phyloP scores from a whole-genome alignment of 2,329 filamentous ascomycete species.

The Nakataea oryzae region DNA sequence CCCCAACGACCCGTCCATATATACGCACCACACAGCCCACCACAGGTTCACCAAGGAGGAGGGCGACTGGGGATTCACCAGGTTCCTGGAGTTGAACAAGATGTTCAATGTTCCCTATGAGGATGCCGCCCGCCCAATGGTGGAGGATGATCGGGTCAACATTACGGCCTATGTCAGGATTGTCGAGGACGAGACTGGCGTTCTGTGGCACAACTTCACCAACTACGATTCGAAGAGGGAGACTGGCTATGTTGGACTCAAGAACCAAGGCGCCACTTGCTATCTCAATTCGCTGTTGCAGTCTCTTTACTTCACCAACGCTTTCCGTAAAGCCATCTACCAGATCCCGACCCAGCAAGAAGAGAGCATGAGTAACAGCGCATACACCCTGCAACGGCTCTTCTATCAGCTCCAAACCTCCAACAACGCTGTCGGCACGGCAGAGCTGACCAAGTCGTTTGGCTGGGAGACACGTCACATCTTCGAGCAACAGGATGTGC shows the following conservation, averaged over 20 bases:
- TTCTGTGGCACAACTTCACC: conserved; percentile 82
- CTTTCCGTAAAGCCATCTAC: conserved; percentile 95
- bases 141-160: conserved; percentile 67
- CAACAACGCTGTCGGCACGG: conserved; percentile 72
- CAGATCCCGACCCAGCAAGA: conserved; percentile 90
- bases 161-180: conserved; percentile 76
- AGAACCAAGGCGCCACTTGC: conserved; percentile 91
- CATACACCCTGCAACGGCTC: conserved; percentile 83
- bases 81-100: conserved; percentile 79
- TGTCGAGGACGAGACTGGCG: conserved; percentile 78
- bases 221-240: conserved; percentile 99
- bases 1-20: conserved; percentile 79
- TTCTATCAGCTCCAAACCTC: conserved; percentile 94
- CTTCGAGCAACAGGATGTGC: conserved; percentile 97
- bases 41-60: conserved; percentile 95
- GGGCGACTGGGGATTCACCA: conserved; percentile 97
- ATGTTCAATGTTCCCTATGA: conserved; percentile 77
- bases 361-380: conserved; percentile 72
- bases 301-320: conserved; percentile 79
- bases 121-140: conserved; percentile 54
- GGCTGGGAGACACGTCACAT: conserved; percentile 98
- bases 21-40: conserved; percentile 72
- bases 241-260: conserved; percentile 91
- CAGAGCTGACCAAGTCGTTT: conserved; percentile 90
- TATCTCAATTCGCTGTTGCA: conserved; percentile 80